A percentile compares a stretch with the other conserved stretches of the same genome.
Evolutionary conservation across 1,284 basidiomycete species (phyloP).

Genomic region (Cutaneotrichosporon cavernicola): DNA sequence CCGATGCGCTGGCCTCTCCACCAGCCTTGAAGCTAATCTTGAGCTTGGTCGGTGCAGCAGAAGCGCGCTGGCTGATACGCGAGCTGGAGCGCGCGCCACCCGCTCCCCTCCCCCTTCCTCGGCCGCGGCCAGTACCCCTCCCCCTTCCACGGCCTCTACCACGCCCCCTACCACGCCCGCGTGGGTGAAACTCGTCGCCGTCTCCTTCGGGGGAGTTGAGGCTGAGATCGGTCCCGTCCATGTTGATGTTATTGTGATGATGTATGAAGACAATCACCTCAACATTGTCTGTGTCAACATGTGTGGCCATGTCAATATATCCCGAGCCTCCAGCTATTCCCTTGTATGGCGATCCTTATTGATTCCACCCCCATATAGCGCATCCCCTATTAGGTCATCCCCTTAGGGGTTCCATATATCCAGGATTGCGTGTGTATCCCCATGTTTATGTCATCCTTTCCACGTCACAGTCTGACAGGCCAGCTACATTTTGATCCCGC

Average conservation of each 20-base stretch:
- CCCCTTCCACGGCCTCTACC: slow-evolving; percentile 26
- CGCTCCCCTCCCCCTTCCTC: slow-evolving; percentile 18
- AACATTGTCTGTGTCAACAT: too few relatives aligned
- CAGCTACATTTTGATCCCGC: background rate
- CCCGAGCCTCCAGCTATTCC: too few relatives aligned
- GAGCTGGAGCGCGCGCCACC: slow-evolving; percentile 17
- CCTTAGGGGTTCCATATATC: too few relatives aligned
- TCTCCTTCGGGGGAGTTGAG: slow-evolving; percentile 11
- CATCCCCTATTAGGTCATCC: too few relatives aligned
- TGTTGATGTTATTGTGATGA: background rate
- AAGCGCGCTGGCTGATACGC: slow-evolving; percentile 25
- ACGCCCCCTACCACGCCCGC: slow-evolving; percentile 17
- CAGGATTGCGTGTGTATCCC: too few relatives aligned
- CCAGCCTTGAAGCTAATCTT: slow-evolving; percentile 45
- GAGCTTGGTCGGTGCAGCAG: slow-evolving; percentile 26
- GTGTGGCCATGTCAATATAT: too few relatives aligned
- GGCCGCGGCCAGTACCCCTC: slow-evolving; percentile 18
- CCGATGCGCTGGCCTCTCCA: slow-evolving; percentile 21
- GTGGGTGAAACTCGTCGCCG: slow-evolving; percentile 9
- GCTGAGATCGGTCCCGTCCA: background rate
- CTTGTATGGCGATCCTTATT: too few relatives aligned
- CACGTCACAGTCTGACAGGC: too few relatives aligned
- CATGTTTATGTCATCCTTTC: too few relatives aligned
- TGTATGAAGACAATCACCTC: too few relatives aligned
- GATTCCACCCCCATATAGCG: too few relatives aligned